Base-by-base conservation (phyloP, 805 yeast genomes). In the Starmera quercuum region DNA sequence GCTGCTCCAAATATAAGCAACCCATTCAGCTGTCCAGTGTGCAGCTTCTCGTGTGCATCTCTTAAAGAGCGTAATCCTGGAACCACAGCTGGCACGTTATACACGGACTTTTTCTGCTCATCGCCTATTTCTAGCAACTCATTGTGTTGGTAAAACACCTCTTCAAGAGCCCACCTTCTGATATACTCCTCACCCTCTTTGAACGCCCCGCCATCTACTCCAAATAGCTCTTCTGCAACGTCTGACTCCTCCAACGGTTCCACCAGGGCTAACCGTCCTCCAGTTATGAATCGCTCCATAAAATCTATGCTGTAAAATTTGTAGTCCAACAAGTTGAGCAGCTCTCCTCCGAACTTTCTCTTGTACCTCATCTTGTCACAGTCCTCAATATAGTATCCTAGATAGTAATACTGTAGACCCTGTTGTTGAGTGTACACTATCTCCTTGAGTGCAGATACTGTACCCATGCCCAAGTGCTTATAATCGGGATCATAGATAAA, bases 401-500 rank as follows among this genome's bases (percentile, higher is more conserved):
- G 50, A 46, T 83, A 83, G 50, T 86, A 84, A 56, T 72, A 75
- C 30, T 53, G 39, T 6, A 57, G 36, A 7, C 63, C 60, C 25
- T 75, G 57, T 27, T 68, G 53, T 19, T 64, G 43, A 5, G 77
- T 61, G 53, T 83, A 49, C 2, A 72, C 64, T 25, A 84, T 58
- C 48, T 87, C 97, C 26, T 83, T 58, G 19, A 86, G 47, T 0
- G 84, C 90, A 39, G 87, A 77, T 2, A 87, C 52, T 18, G 84
- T 84, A 0, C 97, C 97, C 20, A 87, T 54, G 0, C 84, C 79
- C 44, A 78, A 59, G 33, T 73, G 66, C 5, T 78, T 76, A 49
- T 66, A 80, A 34, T 77, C 88, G 0, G 94, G 92, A 50, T 86
- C 88, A 83, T 92, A 85, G 10, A 87, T 75, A 51, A 88, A 83